Evolutionary conservation across 192 early-diverging fungal genomes (phyloP).

Genomic region (Coemansia sp.): DNA sequence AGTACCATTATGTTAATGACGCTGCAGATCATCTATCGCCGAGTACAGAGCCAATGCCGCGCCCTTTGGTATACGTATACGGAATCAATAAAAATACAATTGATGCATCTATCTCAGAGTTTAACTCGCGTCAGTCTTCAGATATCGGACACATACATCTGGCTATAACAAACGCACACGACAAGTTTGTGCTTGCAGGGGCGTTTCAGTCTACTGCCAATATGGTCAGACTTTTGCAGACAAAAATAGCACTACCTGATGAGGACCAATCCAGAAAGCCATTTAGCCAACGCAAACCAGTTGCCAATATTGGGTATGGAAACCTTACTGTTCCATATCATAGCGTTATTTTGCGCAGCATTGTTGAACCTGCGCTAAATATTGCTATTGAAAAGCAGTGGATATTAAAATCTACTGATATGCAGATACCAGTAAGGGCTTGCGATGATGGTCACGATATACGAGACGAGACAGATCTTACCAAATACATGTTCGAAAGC

Average conservation of each 20-base stretch:
- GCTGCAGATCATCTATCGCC: no score
- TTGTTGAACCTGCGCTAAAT: background rate
- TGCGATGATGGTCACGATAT: conserved; percentile 83
- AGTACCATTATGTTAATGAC: background rate
- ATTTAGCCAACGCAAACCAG: conserved; percentile 73
- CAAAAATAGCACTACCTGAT: conserved; percentile 5
- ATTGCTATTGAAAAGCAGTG: conserved; percentile 25
- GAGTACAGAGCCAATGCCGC: background rate
- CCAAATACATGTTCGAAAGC: conserved; percentile 63
- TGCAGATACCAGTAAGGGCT: conserved; percentile 67
- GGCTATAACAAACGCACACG: conserved; percentile 17
- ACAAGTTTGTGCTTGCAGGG: conserved; percentile 27
- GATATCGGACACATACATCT: conserved; percentile 11
- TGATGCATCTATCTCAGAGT: conserved; percentile 1
- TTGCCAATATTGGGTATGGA: conserved; percentile 74
- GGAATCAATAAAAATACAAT: conserved; percentile 8
- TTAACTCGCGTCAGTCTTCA: conserved; percentile 15
- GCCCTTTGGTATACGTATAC: conserved; percentile 32
- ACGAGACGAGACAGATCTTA: conserved; percentile 57
- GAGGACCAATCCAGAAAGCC: conserved; percentile 70
- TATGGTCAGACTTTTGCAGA: conserved; percentile 9
- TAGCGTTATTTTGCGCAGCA: conserved; percentile 8
- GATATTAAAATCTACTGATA: conserved; percentile 9
- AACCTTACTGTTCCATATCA: conserved; percentile 84
- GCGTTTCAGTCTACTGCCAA: conserved; percentile 1